phyloP scores from a whole-genome alignment of 495 filamentous ascomycete species.

The Pyronema domesticum region DNA sequence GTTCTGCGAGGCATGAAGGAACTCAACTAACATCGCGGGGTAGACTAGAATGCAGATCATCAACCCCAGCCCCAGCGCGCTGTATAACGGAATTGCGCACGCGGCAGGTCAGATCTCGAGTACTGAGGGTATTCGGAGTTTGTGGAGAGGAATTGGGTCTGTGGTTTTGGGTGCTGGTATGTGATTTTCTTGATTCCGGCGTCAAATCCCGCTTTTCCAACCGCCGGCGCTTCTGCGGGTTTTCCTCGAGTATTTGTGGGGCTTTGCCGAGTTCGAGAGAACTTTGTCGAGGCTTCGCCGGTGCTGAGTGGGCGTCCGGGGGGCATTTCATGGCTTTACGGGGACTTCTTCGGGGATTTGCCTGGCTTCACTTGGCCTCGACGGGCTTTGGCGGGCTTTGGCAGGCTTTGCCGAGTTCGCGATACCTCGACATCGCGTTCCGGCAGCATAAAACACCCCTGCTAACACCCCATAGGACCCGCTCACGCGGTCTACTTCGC shows the following conservation, averaged over 20 bases:
- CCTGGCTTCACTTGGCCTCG: not conserved
- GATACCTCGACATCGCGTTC: slow-evolving; percentile 4
- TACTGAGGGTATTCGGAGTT: slow-evolving; percentile 69
- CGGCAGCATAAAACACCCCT: no score
- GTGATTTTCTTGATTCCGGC: slow-evolving; percentile 16
- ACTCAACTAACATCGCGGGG: slow-evolving; percentile 9
- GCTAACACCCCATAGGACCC: slow-evolving; percentile 43
- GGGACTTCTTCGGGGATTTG: no score
- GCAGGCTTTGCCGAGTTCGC: not conserved
- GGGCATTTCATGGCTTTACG: no score
- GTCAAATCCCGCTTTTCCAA: not conserved
- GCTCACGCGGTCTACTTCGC: slow-evolving; percentile 97
- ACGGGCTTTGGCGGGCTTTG: not conserved
- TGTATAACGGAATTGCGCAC: slow-evolving; percentile 83
- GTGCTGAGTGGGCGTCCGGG: no score
- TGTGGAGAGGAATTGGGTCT: slow-evolving; percentile 95
- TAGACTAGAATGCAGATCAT: slow-evolving; percentile 97
- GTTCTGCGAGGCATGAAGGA: not conserved
- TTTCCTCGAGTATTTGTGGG: no score
- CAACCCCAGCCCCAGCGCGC: slow-evolving; percentile 64
- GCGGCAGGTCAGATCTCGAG: slow-evolving; percentile 79
- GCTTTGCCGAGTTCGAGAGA: no score
- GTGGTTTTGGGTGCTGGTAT: slow-evolving; percentile 87
- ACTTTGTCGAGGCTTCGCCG: no score
- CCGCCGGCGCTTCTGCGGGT: no score